phyloP scores from a whole-genome alignment of 225 moss, liverwort and hornwort species.

The Rhytidiadelphus loreus region DNA sequence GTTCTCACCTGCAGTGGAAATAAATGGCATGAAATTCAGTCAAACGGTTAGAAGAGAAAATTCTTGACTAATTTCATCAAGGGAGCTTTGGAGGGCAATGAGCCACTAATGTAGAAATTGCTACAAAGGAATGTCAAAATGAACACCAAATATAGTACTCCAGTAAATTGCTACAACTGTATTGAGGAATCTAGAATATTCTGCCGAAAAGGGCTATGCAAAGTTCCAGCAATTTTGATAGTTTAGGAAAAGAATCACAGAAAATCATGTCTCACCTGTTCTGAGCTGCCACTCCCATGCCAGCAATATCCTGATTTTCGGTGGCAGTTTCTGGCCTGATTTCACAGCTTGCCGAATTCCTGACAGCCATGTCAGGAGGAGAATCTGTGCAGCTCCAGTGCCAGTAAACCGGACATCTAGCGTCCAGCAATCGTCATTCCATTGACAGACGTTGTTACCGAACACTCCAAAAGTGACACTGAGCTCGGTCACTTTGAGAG shows the following conservation, averaged over 20 bases:
- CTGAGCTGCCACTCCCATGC: conserved; percentile 86
- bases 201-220: background rate
- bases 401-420: conserved; percentile 56
- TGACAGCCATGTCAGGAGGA: conserved; percentile 76
- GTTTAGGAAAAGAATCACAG: background rate
- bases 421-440: conserved; percentile 62
- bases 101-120: background rate
- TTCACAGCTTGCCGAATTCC: conserved; percentile 48
- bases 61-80: background rate
- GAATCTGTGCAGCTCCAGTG: conserved; percentile 75
- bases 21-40: background rate
- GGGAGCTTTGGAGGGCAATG: background rate
- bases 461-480: conserved; percentile 67
- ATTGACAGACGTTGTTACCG: conserved; percentile 44
- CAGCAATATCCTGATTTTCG: conserved; percentile 45
- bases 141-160: background rate
- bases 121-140: background rate
- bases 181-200: background rate
- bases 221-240: background rate
- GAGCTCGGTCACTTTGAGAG: conserved; percentile 64
- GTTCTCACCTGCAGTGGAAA: conserved; percentile 29
- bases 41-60: background rate
- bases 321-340: conserved; percentile 40
- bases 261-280: conserved; percentile 1
- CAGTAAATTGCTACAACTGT: background rate